Conservation (phyloP, 257 asterid species). For the Capsicum chinense region DNA sequence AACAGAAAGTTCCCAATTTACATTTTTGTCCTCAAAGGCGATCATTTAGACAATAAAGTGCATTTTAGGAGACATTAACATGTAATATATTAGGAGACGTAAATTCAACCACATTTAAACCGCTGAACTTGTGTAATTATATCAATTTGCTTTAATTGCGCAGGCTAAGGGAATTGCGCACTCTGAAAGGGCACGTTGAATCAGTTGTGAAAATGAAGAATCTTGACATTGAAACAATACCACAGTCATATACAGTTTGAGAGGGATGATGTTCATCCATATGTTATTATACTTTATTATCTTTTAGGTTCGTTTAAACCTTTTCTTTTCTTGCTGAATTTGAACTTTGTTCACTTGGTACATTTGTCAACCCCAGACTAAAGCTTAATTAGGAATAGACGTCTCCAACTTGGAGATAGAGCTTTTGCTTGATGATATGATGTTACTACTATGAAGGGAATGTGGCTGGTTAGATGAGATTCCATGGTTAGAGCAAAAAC, state of each 20-base stretch:
- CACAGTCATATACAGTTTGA: background rate
- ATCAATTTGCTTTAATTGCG: background rate
- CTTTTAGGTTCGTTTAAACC: background rate
- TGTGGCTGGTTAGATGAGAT: too few relatives aligned
- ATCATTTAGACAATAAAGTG: background rate
- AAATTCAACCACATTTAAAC: background rate
- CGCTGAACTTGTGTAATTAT: background rate
- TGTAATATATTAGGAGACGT: background rate
- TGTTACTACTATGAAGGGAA: too few relatives aligned
- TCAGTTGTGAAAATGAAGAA: background rate
- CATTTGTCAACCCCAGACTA: background rate
- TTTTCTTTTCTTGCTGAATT: too few relatives aligned
- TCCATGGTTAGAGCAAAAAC: too few relatives aligned
- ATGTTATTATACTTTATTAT: background rate
- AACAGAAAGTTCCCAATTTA: background rate
- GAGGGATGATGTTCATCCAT: background rate
- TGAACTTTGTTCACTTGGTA: background rate
- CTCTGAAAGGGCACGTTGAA: background rate
- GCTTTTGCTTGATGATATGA: too few relatives aligned
- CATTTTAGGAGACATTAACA: background rate
- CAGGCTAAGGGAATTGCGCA: background rate
- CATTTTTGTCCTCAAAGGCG: background rate
- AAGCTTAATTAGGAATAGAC: too few relatives aligned
- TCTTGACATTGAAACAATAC: background rate
- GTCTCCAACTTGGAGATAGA: too few relatives aligned